These are phyloP conservation scores for Mollisiaceae sp. DNA, from an alignment of 2,329 filamentous ascomycete genomes.

Conservation along the genomic window DNA sequence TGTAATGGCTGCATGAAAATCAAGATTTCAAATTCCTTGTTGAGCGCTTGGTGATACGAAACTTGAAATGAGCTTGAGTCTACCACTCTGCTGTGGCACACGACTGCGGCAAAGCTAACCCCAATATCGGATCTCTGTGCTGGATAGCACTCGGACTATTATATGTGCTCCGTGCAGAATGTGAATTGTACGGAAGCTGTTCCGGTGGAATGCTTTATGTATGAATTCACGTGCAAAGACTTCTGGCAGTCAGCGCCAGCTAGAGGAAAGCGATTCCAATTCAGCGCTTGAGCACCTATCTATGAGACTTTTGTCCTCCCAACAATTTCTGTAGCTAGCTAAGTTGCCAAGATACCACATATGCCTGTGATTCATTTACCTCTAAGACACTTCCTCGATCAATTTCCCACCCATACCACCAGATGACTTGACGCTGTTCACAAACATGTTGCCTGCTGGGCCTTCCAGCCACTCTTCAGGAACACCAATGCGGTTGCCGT, in stretches of 20 bases:
- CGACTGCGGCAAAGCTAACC: too few species aligned
- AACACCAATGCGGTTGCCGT: slow-evolving; percentile 66
- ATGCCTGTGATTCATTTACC: neutral
- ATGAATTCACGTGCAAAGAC: neutral
- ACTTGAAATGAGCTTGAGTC: neutral
- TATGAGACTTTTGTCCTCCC: neutral
- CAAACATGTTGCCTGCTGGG: slow-evolving; percentile 66
- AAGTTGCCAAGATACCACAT: neutral
- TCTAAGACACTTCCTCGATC: slow-evolving; percentile 42
- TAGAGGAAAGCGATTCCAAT: neutral
- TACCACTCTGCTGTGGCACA: neutral
- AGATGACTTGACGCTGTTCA: slow-evolving; percentile 35
- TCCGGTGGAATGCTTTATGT: neutral
- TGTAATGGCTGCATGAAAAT: neutral
- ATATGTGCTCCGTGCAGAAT: too few species aligned
- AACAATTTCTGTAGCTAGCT: neutral
- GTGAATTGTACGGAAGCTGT: neutral
- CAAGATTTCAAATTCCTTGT: neutral
- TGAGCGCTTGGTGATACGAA: neutral
- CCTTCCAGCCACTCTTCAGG: slow-evolving; percentile 70
- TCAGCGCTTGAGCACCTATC: neutral
- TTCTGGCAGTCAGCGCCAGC: neutral
- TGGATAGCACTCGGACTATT: too few species aligned
- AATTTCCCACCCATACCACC: slow-evolving; percentile 38
- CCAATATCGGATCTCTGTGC: too few species aligned